Percentiles rank a stretch among this genome's conserved stretches.
Conservation (phyloP, 2,329 filamentous ascomycete species). For the Tolypocladium paradoxum region DNA sequence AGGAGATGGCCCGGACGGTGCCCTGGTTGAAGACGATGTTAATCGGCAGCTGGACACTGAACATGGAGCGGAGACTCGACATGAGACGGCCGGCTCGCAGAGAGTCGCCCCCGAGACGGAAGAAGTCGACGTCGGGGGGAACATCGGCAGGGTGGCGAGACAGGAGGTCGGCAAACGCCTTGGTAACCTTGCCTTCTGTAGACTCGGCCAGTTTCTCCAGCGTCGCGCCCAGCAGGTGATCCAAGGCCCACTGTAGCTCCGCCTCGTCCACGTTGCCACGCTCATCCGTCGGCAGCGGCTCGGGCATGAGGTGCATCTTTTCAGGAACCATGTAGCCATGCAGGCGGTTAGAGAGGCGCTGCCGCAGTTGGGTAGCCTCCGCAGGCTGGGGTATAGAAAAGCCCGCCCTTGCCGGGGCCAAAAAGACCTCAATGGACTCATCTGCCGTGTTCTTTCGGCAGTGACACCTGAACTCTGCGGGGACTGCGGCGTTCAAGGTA, state of each 20-base stretch:
- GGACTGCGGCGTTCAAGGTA: constrained; percentile 10
- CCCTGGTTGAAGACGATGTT: constrained; percentile 39
- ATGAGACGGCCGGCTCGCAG: constrained; percentile 41
- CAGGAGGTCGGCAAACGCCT: constrained; percentile 35
- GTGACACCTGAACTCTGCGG: constrained; percentile 9
- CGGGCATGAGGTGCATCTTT: constrained; percentile 20
- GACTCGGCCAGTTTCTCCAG: constrained; percentile 12
- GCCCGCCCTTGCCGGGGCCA: constrained; percentile 9
- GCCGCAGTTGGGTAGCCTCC: constrained; percentile 7
- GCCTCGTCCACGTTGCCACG: constrained; percentile 22
- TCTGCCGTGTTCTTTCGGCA: constrained; percentile 2
- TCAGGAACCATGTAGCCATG: constrained; percentile 29
- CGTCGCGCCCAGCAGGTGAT: constrained; percentile 11
- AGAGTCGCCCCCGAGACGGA: constrained; percentile 42
- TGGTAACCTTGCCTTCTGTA: constrained; percentile 27
- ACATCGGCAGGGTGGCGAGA: constrained; percentile 27
- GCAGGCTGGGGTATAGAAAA: neutral
- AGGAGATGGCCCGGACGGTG: constrained; percentile 28
- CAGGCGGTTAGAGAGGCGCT: constrained; percentile 5
- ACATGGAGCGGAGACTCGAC: constrained; percentile 37
- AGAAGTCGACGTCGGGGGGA: constrained; percentile 33
- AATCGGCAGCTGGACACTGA: constrained; percentile 37
- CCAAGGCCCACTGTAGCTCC: constrained; percentile 22
- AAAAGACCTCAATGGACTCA: constrained; percentile 9
- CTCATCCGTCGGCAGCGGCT: constrained; percentile 21